Percentiles rank a stretch among this genome's conserved stretches.
Evolutionary conservation across 345 rosid genomes (phyloP).

Genomic region (Punica granatum): DNA sequence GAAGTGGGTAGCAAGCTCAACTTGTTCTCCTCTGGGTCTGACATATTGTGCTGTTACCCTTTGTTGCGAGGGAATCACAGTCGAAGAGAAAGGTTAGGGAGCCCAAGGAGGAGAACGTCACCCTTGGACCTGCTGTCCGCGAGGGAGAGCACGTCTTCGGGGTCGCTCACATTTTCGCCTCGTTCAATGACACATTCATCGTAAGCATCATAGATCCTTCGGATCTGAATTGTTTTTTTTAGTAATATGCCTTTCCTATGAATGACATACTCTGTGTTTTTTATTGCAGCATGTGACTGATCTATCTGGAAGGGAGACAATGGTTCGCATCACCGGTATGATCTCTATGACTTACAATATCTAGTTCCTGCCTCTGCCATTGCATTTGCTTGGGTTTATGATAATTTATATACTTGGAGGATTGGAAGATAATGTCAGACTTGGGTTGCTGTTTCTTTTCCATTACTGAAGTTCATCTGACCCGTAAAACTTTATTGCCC

Average conservation of each 20-base stretch:
- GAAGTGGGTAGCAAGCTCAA: background rate
- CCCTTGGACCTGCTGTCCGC: constrained; percentile 67
- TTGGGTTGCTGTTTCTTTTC: too few species aligned
- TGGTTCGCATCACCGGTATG: constrained; percentile 85
- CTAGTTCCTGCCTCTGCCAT: background rate
- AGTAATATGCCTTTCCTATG: background rate
- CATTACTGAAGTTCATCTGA: too few species aligned
- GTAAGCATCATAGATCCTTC: constrained; percentile 28
- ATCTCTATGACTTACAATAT: background rate
- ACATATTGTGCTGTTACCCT: background rate
- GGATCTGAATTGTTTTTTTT: background rate
- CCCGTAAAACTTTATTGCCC: too few species aligned
- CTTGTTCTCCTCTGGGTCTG: background rate
- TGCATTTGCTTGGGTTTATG: background rate
- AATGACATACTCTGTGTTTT: background rate
- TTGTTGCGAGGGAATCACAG: constrained; percentile 20
- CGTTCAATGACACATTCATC: constrained; percentile 88
- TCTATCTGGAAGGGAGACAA: constrained; percentile 86
- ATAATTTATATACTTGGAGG: too few species aligned
- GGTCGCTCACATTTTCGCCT: constrained; percentile 83
- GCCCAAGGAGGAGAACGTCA: constrained; percentile 82
- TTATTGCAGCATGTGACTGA: constrained; percentile 78
- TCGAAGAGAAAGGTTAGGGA: constrained; percentile 72
- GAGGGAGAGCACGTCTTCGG: constrained; percentile 86
- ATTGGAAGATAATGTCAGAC: too few species aligned